These are phyloP conservation scores for Carex scoparia DNA, from an alignment of 176 grass and related monocot species.

Conservation along the genomic window DNA sequence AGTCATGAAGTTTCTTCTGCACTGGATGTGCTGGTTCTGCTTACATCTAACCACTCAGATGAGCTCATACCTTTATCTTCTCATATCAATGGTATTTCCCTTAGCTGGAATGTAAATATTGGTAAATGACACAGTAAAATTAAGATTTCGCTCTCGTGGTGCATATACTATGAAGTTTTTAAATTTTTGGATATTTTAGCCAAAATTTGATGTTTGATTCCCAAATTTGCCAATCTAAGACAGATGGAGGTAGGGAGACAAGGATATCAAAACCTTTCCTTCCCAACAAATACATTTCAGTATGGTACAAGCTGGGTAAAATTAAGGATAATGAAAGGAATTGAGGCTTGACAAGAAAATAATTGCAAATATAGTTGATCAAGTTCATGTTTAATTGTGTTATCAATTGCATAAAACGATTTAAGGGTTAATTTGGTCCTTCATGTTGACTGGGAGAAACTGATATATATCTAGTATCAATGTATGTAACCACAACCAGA, in stretches of 20 bases:
- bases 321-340: background rate
- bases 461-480: background rate
- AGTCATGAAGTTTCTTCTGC: constrained; percentile 74
- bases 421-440: background rate
- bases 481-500: constrained; percentile 8
- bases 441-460: background rate
- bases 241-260: background rate
- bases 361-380: background rate
- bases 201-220: background rate
- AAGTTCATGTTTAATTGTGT: no score
- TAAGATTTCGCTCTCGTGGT: background rate
- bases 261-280: background rate
- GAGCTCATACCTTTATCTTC: constrained; percentile 74
- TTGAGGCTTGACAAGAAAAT: background rate
- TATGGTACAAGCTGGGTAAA: background rate
- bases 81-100: constrained; percentile 71
- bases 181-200: background rate
- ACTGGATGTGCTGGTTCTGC: constrained; percentile 65
- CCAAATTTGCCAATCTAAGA: background rate
- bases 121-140: background rate
- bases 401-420: no score
- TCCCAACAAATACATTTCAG: background rate
- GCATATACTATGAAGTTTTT: background rate
- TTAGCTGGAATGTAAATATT: constrained; percentile 7
- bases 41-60: constrained; percentile 55